These are phyloP conservation scores for Aciculosporium take DNA, from an alignment of 2,329 filamentous ascomycete genomes.

Conservation along the genomic window DNA sequence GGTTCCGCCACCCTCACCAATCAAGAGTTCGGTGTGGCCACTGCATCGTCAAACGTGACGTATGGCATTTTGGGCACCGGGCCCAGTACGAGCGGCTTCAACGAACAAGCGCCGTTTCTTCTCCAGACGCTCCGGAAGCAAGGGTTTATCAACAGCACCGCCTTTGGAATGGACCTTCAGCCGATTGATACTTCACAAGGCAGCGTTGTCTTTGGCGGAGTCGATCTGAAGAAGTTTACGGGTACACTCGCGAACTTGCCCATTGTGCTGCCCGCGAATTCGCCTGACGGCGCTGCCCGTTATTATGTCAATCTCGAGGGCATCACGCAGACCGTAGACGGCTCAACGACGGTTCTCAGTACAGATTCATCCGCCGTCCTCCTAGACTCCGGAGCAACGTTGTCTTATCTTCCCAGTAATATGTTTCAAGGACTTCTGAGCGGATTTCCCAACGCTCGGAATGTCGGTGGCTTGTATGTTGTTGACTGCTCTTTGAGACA, in stretches of 20 bases:
- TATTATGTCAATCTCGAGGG: conserved; percentile 30
- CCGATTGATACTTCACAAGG: conserved; percentile 17
- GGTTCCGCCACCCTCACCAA: conserved; percentile 19
- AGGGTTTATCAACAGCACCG: conserved; percentile 23
- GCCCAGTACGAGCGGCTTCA: conserved; percentile 20
- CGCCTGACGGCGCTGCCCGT: conserved; percentile 20
- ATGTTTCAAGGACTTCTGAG: too few species aligned
- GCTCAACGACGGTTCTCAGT: too few species aligned
- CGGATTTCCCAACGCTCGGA: too few species aligned
- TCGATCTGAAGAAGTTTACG: conserved; percentile 40
- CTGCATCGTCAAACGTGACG: conserved; percentile 15
- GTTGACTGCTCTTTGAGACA: conserved; percentile 28
- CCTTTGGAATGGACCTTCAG: conserved; percentile 22
- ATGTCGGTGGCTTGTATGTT: conserved; percentile 32
- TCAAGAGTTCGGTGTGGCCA: conserved; percentile 23
- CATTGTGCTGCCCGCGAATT: conserved; percentile 30
- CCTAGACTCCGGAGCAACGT: conserved; percentile 52
- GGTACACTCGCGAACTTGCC: conserved; percentile 41
- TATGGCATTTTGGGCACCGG: conserved; percentile 23
- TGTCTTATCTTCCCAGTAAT: conserved; percentile 54
- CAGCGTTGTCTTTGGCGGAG: conserved; percentile 37
- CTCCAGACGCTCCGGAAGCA: conserved; percentile 21
- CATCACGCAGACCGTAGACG: too few species aligned
- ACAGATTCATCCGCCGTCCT: too few species aligned
- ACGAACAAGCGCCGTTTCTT: conserved; percentile 19